Percentiles rank a stretch among this genome's conserved stretches.
Conservation (phyloP, 768 basidiomycete genomes). For the Mycena vulgaris region DNA sequence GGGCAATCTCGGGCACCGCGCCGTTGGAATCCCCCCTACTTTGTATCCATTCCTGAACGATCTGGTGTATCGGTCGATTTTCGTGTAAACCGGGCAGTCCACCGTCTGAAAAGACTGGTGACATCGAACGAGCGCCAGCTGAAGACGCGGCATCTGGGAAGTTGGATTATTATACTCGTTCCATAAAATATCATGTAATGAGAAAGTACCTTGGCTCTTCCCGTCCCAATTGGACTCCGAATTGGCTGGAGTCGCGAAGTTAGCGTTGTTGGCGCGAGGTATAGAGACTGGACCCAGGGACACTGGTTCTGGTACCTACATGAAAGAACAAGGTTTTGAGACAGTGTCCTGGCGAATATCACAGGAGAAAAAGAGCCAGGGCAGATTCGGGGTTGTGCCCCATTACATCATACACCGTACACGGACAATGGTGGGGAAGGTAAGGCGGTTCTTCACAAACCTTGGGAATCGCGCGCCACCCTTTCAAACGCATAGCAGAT, state of each 20-base stretch:
- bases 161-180: conserved; percentile 19
- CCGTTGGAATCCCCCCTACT: conserved; percentile 38
- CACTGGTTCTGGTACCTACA: conserved; percentile 63
- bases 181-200: conserved; percentile 1
- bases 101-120: conserved; percentile 45
- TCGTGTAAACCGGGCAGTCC: conserved; percentile 37
- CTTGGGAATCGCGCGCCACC: conserved; percentile 53
- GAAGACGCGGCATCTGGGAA: conserved; percentile 50
- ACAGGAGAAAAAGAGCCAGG: conserved; percentile 43
- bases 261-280: conserved; percentile 43
- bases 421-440: conserved; percentile 40
- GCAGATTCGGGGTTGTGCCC: conserved; percentile 45
- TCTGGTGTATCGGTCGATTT: conserved; percentile 28
- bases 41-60: conserved; percentile 42
- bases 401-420: conserved; percentile 51
- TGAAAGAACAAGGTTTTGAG: conserved; percentile 35
- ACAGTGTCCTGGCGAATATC: conserved; percentile 11
- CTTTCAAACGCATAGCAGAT: conserved; percentile 62
- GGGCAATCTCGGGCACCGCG: conserved; percentile 17
- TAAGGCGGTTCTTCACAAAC: conserved; percentile 52
- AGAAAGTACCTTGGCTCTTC: conserved; percentile 54
- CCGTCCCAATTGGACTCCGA: conserved; percentile 64
- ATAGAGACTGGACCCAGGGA: conserved; percentile 45
- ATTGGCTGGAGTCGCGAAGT: conserved; percentile 45
- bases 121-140: conserved; percentile 41